phyloP scores from a whole-genome alignment of 2,329 filamentous ascomycete genomes.

The Pestalotiopsis sp. region DNA sequence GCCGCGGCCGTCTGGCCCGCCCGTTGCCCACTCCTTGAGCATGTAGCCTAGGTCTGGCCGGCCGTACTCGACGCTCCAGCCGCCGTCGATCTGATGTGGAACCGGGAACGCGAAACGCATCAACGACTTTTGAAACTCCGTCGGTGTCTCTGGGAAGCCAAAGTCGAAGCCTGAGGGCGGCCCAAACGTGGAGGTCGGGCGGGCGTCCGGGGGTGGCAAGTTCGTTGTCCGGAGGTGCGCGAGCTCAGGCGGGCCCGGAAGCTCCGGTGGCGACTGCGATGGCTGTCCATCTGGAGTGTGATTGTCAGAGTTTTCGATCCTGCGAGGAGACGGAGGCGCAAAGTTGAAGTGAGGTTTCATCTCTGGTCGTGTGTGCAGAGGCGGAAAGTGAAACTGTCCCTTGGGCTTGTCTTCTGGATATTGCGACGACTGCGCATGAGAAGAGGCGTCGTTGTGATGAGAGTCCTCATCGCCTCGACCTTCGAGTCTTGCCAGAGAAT shows the following conservation, averaged over 20 bases:
- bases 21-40: slow-evolving; percentile 79
- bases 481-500: slow-evolving; percentile 52
- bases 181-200: slow-evolving; percentile 60
- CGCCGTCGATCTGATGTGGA: slow-evolving; percentile 69
- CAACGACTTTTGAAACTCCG: slow-evolving; percentile 84
- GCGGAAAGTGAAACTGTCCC: slow-evolving; percentile 62
- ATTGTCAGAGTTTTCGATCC: slow-evolving; percentile 26
- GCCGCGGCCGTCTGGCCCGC: slow-evolving; percentile 65
- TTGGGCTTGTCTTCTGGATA: slow-evolving; percentile 37
- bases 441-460: slow-evolving; percentile 31
- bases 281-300: slow-evolving; percentile 25
- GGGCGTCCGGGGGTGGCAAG: slow-evolving; percentile 35
- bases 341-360: slow-evolving; percentile 61
- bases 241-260: slow-evolving; percentile 50
- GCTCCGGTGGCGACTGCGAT: slow-evolving; percentile 20
- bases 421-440: slow-evolving; percentile 22
- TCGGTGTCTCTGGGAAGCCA: slow-evolving; percentile 82
- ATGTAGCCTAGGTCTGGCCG: slow-evolving; percentile 86
- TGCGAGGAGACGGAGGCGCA: slow-evolving; percentile 51
- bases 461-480: slow-evolving; percentile 48
- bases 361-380: slow-evolving; percentile 49
- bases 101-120: slow-evolving; percentile 88
- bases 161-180: slow-evolving; percentile 71
- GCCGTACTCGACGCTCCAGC: slow-evolving; percentile 92
- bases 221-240: slow-evolving; percentile 58